Percentiles rank a stretch among this genome's conserved stretches.
Conservation (phyloP, 257 asterid species). For the Anisodus acutangulus region DNA sequence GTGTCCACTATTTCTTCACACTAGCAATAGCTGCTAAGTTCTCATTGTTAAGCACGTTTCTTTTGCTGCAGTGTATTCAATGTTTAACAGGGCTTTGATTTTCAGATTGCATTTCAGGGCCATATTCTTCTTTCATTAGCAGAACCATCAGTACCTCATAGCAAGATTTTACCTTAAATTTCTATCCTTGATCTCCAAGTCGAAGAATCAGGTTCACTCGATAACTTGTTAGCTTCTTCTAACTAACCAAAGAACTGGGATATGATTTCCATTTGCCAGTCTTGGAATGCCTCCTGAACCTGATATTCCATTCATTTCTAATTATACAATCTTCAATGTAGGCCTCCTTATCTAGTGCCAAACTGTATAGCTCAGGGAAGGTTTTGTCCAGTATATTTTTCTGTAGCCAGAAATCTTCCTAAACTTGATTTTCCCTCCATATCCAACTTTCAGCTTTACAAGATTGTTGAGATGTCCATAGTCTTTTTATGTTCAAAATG, state of each 20-base stretch:
- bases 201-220: neutral
- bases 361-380: neutral
- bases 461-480: neutral
- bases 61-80: neutral
- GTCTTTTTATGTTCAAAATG: neutral
- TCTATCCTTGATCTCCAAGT: neutral
- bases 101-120: neutral
- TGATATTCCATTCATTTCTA: neutral
- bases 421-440: neutral
- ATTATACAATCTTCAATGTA: neutral
- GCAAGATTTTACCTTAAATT: conserved; percentile 18
- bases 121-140: neutral
- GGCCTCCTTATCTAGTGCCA: neutral
- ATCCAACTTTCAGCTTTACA: conserved; percentile 16
- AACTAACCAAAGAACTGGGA: neutral
- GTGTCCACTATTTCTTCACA: neutral
- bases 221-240: conserved; percentile 17
- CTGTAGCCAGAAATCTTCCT: neutral
- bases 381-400: neutral
- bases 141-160: conserved; percentile 4
- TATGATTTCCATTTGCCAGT: conserved; percentile 11
- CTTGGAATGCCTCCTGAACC: neutral
- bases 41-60: neutral
- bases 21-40: neutral
- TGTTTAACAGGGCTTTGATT: neutral